Evolutionary conservation across 805 yeast species (phyloP), one percentile per base, ranked within the genome.

Genomic region (Suhomyces tanzawaensis): DNA sequence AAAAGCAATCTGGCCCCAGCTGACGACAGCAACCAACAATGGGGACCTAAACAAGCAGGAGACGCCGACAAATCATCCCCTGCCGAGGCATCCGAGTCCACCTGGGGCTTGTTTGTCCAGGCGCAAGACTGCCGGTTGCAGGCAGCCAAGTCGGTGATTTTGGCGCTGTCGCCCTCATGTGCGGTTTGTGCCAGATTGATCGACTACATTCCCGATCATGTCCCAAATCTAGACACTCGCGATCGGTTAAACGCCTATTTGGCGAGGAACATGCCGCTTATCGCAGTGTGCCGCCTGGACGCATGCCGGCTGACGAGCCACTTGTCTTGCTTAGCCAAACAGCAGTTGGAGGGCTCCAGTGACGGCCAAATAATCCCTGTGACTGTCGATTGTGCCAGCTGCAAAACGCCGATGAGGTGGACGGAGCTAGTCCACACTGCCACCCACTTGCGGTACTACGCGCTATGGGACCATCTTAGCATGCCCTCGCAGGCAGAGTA

Each of bases 231-330:
- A 3, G 27, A 5, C 1, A 23, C 34, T 7, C 29, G 36, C 15
- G 11, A 15, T 4, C 35, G 37, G 7, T 26, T 51, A 13, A 29
- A 35, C 3, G 11, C 13, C 14, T 39, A 17, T 25, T 22, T 36
- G n/a, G 43, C 17, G 19, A 25, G 40, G 1, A 30, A 36, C 1
- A 39, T 60, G 36, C 73, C 73, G 0, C 43, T 63, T 17, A 31
- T 68, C 3, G 58, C 62, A 3, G 49, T 60, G 3, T 73, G 78
- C 28, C 45, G 53, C 23, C 46, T 55, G 24, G 18, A 21, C 15
- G 23, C 22, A n/a, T 74, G 79, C 44, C 39, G 48, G 2, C 45
- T 45, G 15, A 44, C 59, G 2, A 48, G 58, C 6, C 79, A 75
- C 49, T 45, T 75, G 23, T 19, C 49, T 1, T 75, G 80, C 45